Evolutionary conservation across 75 land plant genomes (phyloP), one percentile per base, ranked within the genome.

Genomic region (Sequoia sempervirens): DNA sequence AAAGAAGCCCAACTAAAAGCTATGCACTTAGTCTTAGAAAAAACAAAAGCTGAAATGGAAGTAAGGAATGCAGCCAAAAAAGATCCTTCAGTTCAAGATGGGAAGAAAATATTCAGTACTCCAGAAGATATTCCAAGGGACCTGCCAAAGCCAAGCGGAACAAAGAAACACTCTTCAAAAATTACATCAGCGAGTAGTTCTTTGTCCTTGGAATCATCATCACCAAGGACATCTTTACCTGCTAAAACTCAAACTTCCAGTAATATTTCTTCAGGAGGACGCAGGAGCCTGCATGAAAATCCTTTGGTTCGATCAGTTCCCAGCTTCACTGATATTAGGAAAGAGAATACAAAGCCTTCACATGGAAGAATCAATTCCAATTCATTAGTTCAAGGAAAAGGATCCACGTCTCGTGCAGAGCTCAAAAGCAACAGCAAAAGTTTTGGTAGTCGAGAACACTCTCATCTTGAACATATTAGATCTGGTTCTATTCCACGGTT

Each of bases 281-380:
- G 87, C 75, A 83, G 83, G 85, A 61, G 43, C 14, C 91, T 89
- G 82, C 26, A 83, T 28, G 93, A 93, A 86, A 93, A 90, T 82
- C 90, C 95, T 69, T 89, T 95, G 82, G 90, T 91, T 32, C 94
- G 87, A 52, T 92, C 95, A 14, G 92, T 92, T 83, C 97, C 93
- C 32, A 93, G 88, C 81, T 93, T 95, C 73, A 87, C 93, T 76
- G 96, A 95, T 50, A 83, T 94, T 12, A 89, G 95, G 82, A 97
- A 95, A 75, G 99, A 97, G 86, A 96, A 93, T 75, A 86, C 95
- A 53, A 93, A 92, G 64, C 95, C 95, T 58, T 87, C 88, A 23
- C 56, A 86, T 83, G 89, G 84, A 80, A 79, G 32, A 43, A 87
- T 83, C 82, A 90, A 84, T 83, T 64, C 87, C 52, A 76, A 70